Percentiles rank a stretch among this genome's conserved stretches.
Evolutionary conservation across 2,329 filamentous ascomycete genomes (phyloP).

Genomic region (Meredithiella fracta): DNA sequence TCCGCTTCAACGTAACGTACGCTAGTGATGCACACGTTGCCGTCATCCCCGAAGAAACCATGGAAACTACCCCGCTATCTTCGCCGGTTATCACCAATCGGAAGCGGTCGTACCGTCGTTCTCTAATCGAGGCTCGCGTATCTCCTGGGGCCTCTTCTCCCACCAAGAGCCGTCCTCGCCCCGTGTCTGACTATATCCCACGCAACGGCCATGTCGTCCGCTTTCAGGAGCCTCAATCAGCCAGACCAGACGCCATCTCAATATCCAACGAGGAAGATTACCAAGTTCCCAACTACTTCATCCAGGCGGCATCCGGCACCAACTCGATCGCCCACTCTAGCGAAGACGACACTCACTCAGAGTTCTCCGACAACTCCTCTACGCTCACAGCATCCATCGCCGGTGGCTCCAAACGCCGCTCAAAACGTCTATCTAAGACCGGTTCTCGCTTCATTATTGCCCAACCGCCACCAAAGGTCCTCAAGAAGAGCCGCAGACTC

Average conservation of each 20-base stretch:
- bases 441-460: slow-evolving; percentile 52
- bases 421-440: slow-evolving; percentile 12
- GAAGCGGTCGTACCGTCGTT: slow-evolving; percentile 3
- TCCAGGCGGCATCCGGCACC: slow-evolving; percentile 5
- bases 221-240: slow-evolving; percentile 23
- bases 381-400: slow-evolving; percentile 18
- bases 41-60: slow-evolving; percentile 11
- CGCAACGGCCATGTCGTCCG: slow-evolving; percentile 29
- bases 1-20: slow-evolving; percentile 12
- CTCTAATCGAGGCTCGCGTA: not conserved
- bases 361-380: slow-evolving; percentile 31
- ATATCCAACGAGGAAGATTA: slow-evolving; percentile 11
- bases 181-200: slow-evolving; percentile 25
- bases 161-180: slow-evolving; percentile 17
- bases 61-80: not conserved
- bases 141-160: slow-evolving; percentile 1
- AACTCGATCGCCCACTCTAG: slow-evolving; percentile 20
- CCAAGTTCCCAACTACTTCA: slow-evolving; percentile 11
- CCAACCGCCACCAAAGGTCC: slow-evolving; percentile 44
- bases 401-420: slow-evolving; percentile 14
- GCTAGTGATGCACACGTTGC: slow-evolving; percentile 8
- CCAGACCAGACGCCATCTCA: slow-evolving; percentile 3
- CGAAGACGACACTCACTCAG: slow-evolving; percentile 29
- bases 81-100: not conserved
- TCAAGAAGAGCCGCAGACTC: slow-evolving; percentile 46